phyloP scores from a whole-genome alignment of 2,329 filamentous ascomycete species.

The Fusarium pseudoanthophilum region DNA sequence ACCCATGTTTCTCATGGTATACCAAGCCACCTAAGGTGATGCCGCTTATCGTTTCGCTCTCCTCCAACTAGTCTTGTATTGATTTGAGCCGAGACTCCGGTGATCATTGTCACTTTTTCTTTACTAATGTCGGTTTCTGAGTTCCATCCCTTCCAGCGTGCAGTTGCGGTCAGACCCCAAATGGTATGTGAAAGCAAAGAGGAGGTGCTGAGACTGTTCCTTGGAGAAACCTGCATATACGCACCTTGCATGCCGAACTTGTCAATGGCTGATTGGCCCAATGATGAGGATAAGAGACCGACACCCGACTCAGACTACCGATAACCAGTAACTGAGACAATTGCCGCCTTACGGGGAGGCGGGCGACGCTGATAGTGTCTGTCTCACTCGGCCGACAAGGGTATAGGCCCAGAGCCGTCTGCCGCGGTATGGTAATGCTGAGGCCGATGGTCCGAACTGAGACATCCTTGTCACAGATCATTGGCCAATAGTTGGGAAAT shows the following conservation, averaged over 20 bases:
- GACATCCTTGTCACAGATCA: not conserved
- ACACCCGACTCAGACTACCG: not conserved
- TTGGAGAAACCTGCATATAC: not conserved
- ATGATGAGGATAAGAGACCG: not conserved
- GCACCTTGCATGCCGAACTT: not conserved
- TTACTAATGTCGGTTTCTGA: accelerated
- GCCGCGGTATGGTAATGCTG: not conserved
- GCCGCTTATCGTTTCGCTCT: not conserved
- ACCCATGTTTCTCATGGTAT: not conserved
- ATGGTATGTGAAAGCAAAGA: not conserved
- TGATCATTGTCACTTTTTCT: not conserved
- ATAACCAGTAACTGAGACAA: not conserved
- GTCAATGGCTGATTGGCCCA: not conserved
- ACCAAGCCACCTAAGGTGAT: not conserved
- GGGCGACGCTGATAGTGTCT: not conserved
- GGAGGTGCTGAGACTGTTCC: not conserved
- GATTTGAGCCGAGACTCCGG: not conserved
- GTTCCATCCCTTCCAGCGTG: not conserved
- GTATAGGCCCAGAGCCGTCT: not conserved
- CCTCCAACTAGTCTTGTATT: too few relatives aligned
- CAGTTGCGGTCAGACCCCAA: not conserved
- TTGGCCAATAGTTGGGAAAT: not conserved
- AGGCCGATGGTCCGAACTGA: not conserved
- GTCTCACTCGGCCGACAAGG: not conserved
- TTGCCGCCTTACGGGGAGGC: not conserved